These are phyloP conservation scores for Didymella exigua DNA, from an alignment of 2,329 filamentous ascomycete species.

Conservation along the genomic window DNA sequence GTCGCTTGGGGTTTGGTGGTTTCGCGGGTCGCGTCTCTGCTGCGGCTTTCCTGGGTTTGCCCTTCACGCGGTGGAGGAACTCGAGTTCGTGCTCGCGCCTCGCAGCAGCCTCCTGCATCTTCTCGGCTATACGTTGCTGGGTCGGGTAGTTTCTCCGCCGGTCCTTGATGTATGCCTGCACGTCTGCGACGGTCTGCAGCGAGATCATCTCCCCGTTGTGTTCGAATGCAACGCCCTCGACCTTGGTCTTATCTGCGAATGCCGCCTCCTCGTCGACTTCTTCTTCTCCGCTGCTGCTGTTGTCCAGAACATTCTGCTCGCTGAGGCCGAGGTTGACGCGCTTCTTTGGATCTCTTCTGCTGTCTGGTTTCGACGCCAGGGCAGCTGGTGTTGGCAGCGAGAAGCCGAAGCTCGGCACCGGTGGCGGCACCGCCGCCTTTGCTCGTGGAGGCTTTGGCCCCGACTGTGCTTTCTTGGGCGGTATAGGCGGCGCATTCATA, in stretches of 20 bases:
- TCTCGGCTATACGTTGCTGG: constrained; percentile 69
- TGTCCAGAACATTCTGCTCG: constrained; percentile 59
- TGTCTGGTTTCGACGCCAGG: constrained; percentile 2
- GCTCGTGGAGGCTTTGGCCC: constrained; percentile 40
- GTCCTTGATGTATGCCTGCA: constrained; percentile 80
- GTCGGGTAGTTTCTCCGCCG: constrained; percentile 82
- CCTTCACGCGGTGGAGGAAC: constrained; percentile 39
- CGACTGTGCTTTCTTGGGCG: constrained; percentile 20
- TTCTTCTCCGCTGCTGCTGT: constrained; percentile 68
- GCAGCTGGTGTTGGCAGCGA: constrained; percentile 28
- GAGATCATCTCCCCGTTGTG: constrained; percentile 62
- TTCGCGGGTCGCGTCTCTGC: neutral
- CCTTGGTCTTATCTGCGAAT: constrained; percentile 47
- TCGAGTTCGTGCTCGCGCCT: constrained; percentile 48
- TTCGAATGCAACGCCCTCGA: constrained; percentile 63
- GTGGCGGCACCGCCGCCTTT: constrained; percentile 41
- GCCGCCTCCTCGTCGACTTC: constrained; percentile 72
- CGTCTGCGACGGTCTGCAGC: constrained; percentile 66
- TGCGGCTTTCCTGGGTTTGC: constrained; percentile 26
- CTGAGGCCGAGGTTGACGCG: constrained; percentile 73
- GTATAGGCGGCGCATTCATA: constrained; percentile 12
- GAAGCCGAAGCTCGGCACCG: constrained; percentile 47
- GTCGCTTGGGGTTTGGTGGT: neutral
- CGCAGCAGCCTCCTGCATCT: constrained; percentile 55
- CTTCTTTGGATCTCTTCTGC: constrained; percentile 64